Evolutionary conservation across 495 filamentous ascomycete genomes (phyloP).

Genomic region (Aspergillus cristatus): DNA sequence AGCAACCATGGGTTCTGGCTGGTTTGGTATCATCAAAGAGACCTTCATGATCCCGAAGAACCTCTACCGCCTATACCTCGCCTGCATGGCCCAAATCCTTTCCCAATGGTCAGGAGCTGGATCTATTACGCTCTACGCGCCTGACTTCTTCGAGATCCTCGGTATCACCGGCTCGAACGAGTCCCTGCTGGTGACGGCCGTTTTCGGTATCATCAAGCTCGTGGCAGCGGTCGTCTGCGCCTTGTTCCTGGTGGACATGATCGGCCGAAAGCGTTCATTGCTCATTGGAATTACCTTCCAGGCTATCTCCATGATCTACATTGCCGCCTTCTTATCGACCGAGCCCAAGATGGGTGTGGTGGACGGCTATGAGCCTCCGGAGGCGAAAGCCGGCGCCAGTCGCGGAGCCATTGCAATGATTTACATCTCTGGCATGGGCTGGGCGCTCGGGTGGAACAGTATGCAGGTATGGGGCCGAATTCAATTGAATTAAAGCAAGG

Average conservation of each 20-base stretch:
- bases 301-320: slow-evolving; percentile 56
- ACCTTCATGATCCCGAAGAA: slow-evolving; percentile 51
- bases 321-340: slow-evolving; percentile 55
- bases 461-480: too few relatives aligned
- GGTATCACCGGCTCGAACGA: slow-evolving; percentile 53
- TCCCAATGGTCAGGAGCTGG: slow-evolving; percentile 64
- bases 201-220: slow-evolving; percentile 66
- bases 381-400: slow-evolving; percentile 26
- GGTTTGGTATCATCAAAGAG: slow-evolving; percentile 48
- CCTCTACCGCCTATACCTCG: slow-evolving; percentile 54
- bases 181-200: slow-evolving; percentile 54
- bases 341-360: slow-evolving; percentile 38
- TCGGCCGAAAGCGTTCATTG: slow-evolving; percentile 62
- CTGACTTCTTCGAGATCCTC: slow-evolving; percentile 56
- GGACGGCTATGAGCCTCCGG: slow-evolving; percentile 19
- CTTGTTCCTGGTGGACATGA: slow-evolving; percentile 64
- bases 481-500: too few relatives aligned
- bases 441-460: slow-evolving; percentile 67
- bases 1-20: slow-evolving; percentile 47
- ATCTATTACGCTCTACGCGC: slow-evolving; percentile 58
- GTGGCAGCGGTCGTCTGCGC: slow-evolving; percentile 53
- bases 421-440: slow-evolving; percentile 55
- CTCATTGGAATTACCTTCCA: slow-evolving; percentile 55
- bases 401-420: slow-evolving; percentile 56
- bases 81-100: slow-evolving; percentile 50